Percentiles rank a stretch among this genome's conserved stretches.
Conservation (phyloP, 192 early-diverging fungal genomes). For the Backusella luteola region DNA sequence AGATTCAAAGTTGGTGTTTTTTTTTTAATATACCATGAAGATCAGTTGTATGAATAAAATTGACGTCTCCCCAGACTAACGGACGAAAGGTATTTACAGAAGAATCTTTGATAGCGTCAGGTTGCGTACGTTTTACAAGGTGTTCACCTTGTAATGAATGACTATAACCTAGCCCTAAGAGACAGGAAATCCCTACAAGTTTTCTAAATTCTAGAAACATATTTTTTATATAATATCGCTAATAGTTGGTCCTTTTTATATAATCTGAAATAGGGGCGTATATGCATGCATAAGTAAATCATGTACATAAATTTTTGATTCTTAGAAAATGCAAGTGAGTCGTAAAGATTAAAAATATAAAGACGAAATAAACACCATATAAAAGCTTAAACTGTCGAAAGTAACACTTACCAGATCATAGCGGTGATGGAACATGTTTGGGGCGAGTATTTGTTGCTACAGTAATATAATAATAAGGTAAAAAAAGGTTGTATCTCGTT, state of each 20-base stretch:
- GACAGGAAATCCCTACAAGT: background rate
- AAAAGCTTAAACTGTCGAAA: background rate
- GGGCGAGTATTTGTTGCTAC: background rate
- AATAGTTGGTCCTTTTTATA: background rate
- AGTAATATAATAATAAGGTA: background rate
- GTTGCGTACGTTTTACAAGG: slow-evolving; percentile 27
- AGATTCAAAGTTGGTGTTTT: background rate
- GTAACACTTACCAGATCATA: background rate
- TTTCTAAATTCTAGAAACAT: background rate
- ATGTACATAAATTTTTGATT: background rate
- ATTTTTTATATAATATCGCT: background rate
- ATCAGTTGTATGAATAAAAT: slow-evolving; percentile 50
- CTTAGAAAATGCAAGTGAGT: background rate
- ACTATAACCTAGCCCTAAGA: background rate
- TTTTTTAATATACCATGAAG: slow-evolving; percentile 23
- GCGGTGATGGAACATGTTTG: background rate
- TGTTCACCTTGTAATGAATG: background rate
- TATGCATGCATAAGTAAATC: background rate
- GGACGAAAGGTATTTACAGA: slow-evolving; percentile 18
- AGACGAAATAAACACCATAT: background rate
- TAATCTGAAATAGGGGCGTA: background rate
- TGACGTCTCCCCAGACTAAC: slow-evolving; percentile 50
- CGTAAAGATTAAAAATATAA: background rate
- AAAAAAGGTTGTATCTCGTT: background rate
- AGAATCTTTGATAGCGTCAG: slow-evolving; percentile 18